Conservation (phyloP, 768 basidiomycete species). For the Suillus clintonianus region DNA sequence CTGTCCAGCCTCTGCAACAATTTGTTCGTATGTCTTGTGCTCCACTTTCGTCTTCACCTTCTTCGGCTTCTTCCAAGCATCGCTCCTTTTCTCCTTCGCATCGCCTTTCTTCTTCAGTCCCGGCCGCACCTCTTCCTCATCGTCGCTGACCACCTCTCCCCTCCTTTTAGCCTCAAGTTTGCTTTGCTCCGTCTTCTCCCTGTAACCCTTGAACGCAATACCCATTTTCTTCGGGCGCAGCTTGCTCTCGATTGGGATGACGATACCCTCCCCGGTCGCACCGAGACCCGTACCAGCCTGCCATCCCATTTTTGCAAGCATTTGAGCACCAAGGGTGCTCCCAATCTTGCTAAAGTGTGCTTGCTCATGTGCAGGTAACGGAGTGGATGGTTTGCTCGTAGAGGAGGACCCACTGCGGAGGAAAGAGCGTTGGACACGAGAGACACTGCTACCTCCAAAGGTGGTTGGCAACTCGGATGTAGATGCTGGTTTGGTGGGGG, state of each 20-base stretch:
- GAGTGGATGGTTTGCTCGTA: slow-evolving; percentile 45
- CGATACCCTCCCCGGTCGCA: slow-evolving; percentile 73
- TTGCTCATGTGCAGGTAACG: slow-evolving; percentile 64
- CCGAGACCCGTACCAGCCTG: slow-evolving; percentile 80
- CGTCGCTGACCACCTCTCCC: slow-evolving; percentile 75
- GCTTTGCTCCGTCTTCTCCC: slow-evolving; percentile 84
- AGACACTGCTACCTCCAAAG: slow-evolving; percentile 31
- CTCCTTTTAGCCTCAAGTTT: slow-evolving; percentile 76
- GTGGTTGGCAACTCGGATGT: slow-evolving; percentile 36
- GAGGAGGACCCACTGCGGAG: slow-evolving; percentile 52
- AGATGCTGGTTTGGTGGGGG: slow-evolving; percentile 18
- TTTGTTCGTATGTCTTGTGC: slow-evolving; percentile 97
- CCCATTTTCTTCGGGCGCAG: slow-evolving; percentile 84
- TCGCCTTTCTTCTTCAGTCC: slow-evolving; percentile 31
- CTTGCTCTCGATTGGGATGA: slow-evolving; percentile 86
- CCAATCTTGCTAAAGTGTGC: slow-evolving; percentile 82
- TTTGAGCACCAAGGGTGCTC: slow-evolving; percentile 79
- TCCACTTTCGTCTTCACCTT: slow-evolving; percentile 83
- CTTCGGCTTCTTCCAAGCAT: slow-evolving; percentile 85
- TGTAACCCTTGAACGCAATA: slow-evolving; percentile 85
- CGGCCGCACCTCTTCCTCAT: slow-evolving; percentile 44
- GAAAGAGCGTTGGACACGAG: slow-evolving; percentile 51
- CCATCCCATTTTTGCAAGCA: slow-evolving; percentile 98
- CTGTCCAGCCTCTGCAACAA: slow-evolving; percentile 83
- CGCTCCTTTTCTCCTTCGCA: slow-evolving; percentile 65